Conservation (phyloP, 441 rosid species). For the Aquilaria agallochum region DNA sequence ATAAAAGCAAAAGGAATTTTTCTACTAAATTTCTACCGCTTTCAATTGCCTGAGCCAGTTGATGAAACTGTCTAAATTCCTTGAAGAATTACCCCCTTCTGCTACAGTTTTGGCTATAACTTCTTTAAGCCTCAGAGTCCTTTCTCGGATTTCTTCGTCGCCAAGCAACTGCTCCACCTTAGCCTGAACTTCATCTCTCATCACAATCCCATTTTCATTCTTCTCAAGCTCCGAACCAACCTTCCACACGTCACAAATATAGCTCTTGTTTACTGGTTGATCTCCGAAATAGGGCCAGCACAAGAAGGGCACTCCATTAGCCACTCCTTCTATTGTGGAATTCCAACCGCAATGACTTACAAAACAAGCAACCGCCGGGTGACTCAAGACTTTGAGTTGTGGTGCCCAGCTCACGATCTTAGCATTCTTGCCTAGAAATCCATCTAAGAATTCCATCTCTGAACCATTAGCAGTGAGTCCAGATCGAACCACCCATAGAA, state of each 20-base stretch:
- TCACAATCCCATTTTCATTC: slow-evolving; percentile 15
- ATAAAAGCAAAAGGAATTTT: neutral
- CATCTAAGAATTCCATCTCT: slow-evolving; percentile 10
- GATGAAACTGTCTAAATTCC: slow-evolving; percentile 18
- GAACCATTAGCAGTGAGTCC: neutral
- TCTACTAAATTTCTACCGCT: neutral
- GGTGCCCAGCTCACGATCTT: slow-evolving; percentile 12
- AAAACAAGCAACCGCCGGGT: slow-evolving; percentile 22
- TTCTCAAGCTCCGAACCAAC: slow-evolving; percentile 19
- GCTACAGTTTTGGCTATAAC: neutral
- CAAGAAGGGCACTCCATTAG: slow-evolving; percentile 22
- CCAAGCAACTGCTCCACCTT: slow-evolving; percentile 20
- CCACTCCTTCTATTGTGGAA: slow-evolving; percentile 13
- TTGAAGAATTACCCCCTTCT: slow-evolving; percentile 19
- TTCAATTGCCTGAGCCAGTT: slow-evolving; percentile 7
- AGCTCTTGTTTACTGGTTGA: slow-evolving; percentile 21
- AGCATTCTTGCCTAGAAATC: slow-evolving; percentile 14
- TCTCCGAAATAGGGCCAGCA: slow-evolving; percentile 26
- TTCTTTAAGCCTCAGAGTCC: slow-evolving; percentile 13
- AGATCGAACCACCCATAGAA: slow-evolving; percentile 22
- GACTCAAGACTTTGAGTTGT: neutral
- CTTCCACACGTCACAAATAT: slow-evolving; percentile 26
- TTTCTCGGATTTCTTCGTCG: neutral
- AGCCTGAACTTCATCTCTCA: slow-evolving; percentile 16
- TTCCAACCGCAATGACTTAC: slow-evolving; percentile 25